Evolutionary conservation across 2,329 filamentous ascomycete species (phyloP).

Genomic region (Hypoxylon sp.): DNA sequence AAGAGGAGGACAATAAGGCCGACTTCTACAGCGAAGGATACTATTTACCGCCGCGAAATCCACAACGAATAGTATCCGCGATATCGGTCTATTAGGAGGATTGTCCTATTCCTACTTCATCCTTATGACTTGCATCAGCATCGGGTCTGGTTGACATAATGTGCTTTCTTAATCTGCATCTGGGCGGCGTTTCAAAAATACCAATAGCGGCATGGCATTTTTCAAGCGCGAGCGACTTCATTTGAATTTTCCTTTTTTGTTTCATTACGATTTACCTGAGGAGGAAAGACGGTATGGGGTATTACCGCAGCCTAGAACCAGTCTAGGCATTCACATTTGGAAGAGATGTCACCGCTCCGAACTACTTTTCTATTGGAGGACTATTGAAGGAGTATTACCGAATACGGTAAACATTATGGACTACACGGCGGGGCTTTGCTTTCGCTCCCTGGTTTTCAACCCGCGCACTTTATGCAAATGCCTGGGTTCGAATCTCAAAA

Average conservation of each 20-base stretch:
- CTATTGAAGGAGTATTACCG: slow-evolving; percentile 47
- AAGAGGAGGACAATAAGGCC: slow-evolving; percentile 55
- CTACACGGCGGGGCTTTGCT: slow-evolving; percentile 34
- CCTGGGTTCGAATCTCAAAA: slow-evolving; percentile 45
- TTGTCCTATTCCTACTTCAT: slow-evolving; percentile 50
- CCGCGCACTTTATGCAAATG: slow-evolving; percentile 25
- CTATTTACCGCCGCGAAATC: slow-evolving; percentile 68
- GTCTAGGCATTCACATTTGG: slow-evolving; percentile 40
- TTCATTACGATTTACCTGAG: slow-evolving; percentile 22
- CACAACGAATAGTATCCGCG: slow-evolving; percentile 66
- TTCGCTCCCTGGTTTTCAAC: slow-evolving; percentile 52
- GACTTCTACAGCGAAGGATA: slow-evolving; percentile 67
- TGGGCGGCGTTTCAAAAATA: slow-evolving; percentile 57
- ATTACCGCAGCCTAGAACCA: slow-evolving; percentile 43
- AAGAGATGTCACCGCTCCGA: slow-evolving; percentile 53
- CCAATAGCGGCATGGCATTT: slow-evolving; percentile 55
- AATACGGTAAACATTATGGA: slow-evolving; percentile 48
- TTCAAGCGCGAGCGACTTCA: slow-evolving; percentile 52
- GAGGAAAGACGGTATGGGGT: slow-evolving; percentile 36
- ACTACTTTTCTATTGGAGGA: slow-evolving; percentile 47
- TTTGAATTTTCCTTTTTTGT: slow-evolving; percentile 45
- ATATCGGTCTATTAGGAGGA: slow-evolving; percentile 69
- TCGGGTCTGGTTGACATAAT: slow-evolving; percentile 46
- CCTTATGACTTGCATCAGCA: slow-evolving; percentile 54
- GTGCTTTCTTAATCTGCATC: slow-evolving; percentile 55